A percentile compares a stretch with the other conserved stretches of the same genome.
Evolutionary conservation across 2,329 filamentous ascomycete species (phyloP).

Genomic region (Colletotrichum sp.): DNA sequence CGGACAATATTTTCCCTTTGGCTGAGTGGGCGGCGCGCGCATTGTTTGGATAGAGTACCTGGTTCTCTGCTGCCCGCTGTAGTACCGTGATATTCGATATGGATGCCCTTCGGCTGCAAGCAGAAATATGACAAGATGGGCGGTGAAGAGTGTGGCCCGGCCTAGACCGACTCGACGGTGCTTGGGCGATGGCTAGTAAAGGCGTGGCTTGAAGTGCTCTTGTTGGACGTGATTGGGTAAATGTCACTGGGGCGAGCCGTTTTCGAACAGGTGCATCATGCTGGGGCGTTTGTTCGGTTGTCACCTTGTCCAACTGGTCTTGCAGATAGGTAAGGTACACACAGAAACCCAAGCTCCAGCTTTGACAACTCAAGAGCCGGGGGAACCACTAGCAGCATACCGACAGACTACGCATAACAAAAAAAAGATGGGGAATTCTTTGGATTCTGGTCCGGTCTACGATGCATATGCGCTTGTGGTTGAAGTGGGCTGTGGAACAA

Average conservation of each 20-base stretch:
- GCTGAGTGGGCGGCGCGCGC: background rate
- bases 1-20: background rate
- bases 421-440: background rate
- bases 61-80: background rate
- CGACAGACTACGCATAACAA: background rate
- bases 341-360: background rate
- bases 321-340: background rate
- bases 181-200: background rate
- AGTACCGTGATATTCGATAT: background rate
- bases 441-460: background rate
- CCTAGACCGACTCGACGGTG: background rate
- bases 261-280: background rate
- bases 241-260: background rate
- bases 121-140: background rate
- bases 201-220: background rate
- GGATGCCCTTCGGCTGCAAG: background rate
- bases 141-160: background rate
- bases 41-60: background rate
- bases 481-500: background rate
- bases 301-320: background rate
- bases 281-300: background rate
- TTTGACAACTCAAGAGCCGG: background rate
- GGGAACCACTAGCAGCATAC: background rate
- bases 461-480: background rate
- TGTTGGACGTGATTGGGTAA: background rate